Evolutionary conservation across 257 asterid species (phyloP).

Genomic region (Solanum chiquidenum): DNA sequence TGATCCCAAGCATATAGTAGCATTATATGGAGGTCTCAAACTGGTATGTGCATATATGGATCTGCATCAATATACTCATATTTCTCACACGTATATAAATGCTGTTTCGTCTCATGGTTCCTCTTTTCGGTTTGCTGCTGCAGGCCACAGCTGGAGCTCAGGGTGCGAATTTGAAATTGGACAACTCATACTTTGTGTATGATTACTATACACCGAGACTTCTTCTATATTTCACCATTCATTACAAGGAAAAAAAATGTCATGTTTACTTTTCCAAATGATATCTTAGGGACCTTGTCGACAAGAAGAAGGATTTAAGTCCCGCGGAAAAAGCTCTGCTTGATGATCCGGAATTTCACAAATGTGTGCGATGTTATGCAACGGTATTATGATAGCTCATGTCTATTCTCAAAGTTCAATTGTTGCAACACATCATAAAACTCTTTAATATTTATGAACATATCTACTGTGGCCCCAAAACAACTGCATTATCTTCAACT

Average conservation of each 20-base stretch:
- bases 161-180: slow-evolving; percentile 68
- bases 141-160: slow-evolving; percentile 70
- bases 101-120: neutral
- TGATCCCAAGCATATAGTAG: slow-evolving; percentile 55
- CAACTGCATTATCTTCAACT: neutral
- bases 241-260: neutral
- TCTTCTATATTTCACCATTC: neutral
- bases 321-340: slow-evolving; percentile 53
- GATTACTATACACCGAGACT: neutral
- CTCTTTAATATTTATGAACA: neutral
- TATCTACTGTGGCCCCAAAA: neutral
- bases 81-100: neutral
- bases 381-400: slow-evolving; percentile 20
- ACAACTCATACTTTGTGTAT: slow-evolving; percentile 66
- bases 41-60: slow-evolving; percentile 30
- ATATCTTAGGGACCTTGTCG: slow-evolving; percentile 38
- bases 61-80: neutral
- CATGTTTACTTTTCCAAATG: neutral
- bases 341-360: slow-evolving; percentile 39
- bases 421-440: neutral
- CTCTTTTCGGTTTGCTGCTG: neutral
- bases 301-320: slow-evolving; percentile 40
- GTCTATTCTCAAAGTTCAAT: neutral
- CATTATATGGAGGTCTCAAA: slow-evolving; percentile 77
- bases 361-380: slow-evolving; percentile 43